Base-by-base conservation (phyloP, 345 rosid genomes). In the Trapa incisa region DNA sequence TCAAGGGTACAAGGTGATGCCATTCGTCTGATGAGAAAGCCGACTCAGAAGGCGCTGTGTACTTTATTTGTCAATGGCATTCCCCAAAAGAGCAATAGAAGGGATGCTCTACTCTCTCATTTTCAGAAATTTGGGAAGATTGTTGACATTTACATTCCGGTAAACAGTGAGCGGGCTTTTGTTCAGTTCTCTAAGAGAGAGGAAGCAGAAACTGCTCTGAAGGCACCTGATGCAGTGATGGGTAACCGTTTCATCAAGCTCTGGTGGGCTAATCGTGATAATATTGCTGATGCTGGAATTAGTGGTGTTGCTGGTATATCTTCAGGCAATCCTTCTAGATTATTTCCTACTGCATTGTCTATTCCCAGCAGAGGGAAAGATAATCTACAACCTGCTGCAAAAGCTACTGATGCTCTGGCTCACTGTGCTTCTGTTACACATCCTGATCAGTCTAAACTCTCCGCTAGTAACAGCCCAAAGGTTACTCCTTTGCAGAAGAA, bases 241-340 rank as follows among this genome's bases (percentile, higher is more conserved):
- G 99, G 97, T 65, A 94, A 94, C 79, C 96, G 97, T 63, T 94
- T 94, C 79, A 87, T 94, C 80, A 94, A 85, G 80, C 84, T 94
- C 65, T 89, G 89, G 90, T 94, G 99, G 99, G 97, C 99, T 63
- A 94, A 94, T 77, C 87, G 97, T 48, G 99, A 94, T 80, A 89
- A 80, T 74, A 77, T 89, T 70, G 84, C 80, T 65, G 91, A 85
- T 79, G 85, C 79, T 73, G 84, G 81, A 60, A 41, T 73, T 54
- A 75, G 79, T 67, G 77, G 79, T 79, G 83, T 80, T 48, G 75
- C 52, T 69, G 75, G 82, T 64, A 60, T 70, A 68, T 76, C 81
- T 60, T 54, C 72, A 69, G 74, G 84, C 77, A 76, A 85, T 12
- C 76, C 79, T 66, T 71, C 79, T 72, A 70, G 80, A 65, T 77